These are phyloP conservation scores for Thelonectria discophora DNA, from an alignment of 2,329 filamentous ascomycete genomes.

Conservation along the genomic window DNA sequence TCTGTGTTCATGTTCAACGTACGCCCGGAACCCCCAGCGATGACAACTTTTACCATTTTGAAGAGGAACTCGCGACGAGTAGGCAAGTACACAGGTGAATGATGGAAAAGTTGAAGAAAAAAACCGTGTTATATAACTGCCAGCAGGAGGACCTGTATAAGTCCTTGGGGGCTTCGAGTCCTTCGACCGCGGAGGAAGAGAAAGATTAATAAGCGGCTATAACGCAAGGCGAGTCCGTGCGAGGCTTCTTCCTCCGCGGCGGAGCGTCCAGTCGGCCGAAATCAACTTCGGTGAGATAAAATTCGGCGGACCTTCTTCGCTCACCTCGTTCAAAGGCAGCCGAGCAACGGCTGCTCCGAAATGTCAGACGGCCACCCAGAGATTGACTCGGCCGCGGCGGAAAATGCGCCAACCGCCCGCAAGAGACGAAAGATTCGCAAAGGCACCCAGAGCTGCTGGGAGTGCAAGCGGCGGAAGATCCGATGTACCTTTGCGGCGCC, in stretches of 20 bases:
- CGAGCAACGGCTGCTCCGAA: too few species aligned
- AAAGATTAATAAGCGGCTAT: not conserved
- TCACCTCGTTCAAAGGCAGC: not conserved
- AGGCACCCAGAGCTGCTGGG: conserved; percentile 28
- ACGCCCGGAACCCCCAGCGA: not conserved
- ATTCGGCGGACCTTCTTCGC: too few species aligned
- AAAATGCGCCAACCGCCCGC: not conserved
- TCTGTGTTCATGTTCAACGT: not conserved
- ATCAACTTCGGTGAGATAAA: too few species aligned
- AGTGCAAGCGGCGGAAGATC: conserved; percentile 25
- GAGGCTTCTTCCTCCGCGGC: not conserved
- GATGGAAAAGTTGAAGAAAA: too few species aligned
- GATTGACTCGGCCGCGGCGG: not conserved
- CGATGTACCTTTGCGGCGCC: conserved; percentile 19
- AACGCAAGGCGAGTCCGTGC: not conserved
- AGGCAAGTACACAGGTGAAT: not conserved
- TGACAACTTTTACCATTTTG: not conserved
- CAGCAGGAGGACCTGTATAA: not conserved
- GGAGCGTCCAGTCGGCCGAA: not conserved
- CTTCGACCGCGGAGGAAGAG: not conserved
- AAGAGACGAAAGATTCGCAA: conserved; percentile 28
- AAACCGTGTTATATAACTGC: not conserved
- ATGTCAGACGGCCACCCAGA: not conserved
- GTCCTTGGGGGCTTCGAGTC: not conserved
- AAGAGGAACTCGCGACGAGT: not conserved